A percentile compares a stretch with the other conserved stretches of the same genome.
These are phyloP conservation scores for Sarocladiaceae sp. DNA, from an alignment of 2,329 filamentous ascomycete genomes.

Conservation along the genomic window DNA sequence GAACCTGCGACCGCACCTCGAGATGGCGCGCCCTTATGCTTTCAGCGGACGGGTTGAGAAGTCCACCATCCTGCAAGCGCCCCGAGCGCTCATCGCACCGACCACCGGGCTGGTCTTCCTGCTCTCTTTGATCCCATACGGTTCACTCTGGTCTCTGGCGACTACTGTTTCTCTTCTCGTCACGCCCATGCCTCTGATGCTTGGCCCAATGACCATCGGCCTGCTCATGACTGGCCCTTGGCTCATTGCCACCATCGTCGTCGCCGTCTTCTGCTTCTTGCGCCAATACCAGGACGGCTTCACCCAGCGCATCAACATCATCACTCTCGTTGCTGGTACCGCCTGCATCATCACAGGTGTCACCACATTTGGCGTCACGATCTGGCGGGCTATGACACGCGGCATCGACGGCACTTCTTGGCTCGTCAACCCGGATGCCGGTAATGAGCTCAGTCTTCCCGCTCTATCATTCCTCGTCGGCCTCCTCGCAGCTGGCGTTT, in stretches of 20 bases:
- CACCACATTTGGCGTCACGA: constrained; percentile 36
- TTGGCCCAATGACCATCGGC: constrained; percentile 34
- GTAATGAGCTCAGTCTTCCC: constrained; percentile 27
- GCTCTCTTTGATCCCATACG: constrained; percentile 37
- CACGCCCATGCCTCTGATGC: constrained; percentile 34
- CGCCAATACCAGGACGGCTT: constrained; percentile 25
- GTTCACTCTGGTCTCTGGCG: constrained; percentile 40
- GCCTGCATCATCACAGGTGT: constrained; percentile 34
- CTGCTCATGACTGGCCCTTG: constrained; percentile 39
- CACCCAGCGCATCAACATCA: constrained; percentile 24
- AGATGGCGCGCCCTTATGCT: constrained; percentile 3
- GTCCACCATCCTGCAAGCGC: constrained; percentile 33
- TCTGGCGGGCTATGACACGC: constrained; percentile 25
- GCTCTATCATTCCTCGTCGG: constrained; percentile 40
- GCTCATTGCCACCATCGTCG: constrained; percentile 29
- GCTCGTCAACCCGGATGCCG: constrained; percentile 21
- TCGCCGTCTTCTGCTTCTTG: constrained; percentile 26
- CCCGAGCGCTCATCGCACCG: constrained; percentile 42
- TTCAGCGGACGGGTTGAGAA: constrained; percentile 27
- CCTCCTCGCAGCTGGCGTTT: constrained; percentile 37
- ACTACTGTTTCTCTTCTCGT: constrained; percentile 42
- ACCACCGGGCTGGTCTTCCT: constrained; percentile 41
- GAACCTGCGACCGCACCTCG: constrained; percentile 30
- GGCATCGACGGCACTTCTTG: constrained; percentile 14
- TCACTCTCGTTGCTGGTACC: constrained; percentile 29